Percentiles rank a stretch among this genome's conserved stretches.
These are phyloP conservation scores for Tillandsia leiboldiana DNA, from an alignment of 176 grass and related monocot genomes.

Conservation along the genomic window DNA sequence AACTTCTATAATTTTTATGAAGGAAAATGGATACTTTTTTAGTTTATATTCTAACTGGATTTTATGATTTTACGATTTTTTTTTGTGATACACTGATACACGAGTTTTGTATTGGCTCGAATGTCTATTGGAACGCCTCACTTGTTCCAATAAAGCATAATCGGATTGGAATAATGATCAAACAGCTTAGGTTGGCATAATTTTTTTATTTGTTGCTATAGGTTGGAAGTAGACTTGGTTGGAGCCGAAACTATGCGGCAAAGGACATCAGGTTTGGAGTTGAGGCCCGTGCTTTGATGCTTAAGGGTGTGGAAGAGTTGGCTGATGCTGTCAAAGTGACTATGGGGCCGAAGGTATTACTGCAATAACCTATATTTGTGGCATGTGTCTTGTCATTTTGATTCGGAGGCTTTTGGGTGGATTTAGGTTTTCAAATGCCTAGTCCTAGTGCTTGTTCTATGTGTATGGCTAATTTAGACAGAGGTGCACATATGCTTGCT, in stretches of 20 bases:
- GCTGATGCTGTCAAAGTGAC: constrained; percentile 96
- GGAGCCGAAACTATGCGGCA: constrained; percentile 90
- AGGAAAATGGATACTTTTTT: too few species aligned
- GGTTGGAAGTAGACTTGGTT: constrained; percentile 80
- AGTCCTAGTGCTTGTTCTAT: not conserved
- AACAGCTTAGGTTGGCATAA: not conserved
- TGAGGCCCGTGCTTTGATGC: constrained; percentile 87
- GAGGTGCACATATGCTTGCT: too few species aligned
- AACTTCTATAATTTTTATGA: too few species aligned
- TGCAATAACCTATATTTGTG: not conserved
- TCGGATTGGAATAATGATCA: not conserved
- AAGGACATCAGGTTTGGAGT: constrained; percentile 97
- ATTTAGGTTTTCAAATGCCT: not conserved
- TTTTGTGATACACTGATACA: too few species aligned
- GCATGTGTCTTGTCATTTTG: not conserved
- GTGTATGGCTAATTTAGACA: not conserved
- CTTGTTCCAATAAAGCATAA: not conserved
- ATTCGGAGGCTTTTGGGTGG: not conserved
- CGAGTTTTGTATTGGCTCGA: too few species aligned
- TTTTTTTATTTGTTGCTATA: constrained; percentile 17
- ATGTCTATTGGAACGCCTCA: too few species aligned
- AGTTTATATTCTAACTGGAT: too few species aligned
- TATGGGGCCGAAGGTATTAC: constrained; percentile 91
- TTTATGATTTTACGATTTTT: too few species aligned
- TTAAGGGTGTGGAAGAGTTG: constrained; percentile 83